phyloP scores from a whole-genome alignment of 108 stramenopile species.

The Cyclotella baltica region DNA sequence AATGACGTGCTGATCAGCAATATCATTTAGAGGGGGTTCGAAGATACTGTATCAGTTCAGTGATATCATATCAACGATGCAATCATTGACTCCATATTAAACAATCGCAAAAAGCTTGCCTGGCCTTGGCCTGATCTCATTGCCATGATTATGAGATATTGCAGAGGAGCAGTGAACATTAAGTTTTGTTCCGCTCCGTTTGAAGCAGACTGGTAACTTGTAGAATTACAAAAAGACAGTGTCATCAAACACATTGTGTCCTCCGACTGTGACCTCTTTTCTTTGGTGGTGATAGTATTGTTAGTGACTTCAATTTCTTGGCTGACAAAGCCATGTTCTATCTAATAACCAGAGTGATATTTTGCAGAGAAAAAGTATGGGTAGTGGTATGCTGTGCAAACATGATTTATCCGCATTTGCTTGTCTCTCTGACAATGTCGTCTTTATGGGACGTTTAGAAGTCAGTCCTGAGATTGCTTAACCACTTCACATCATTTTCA shows the following conservation, averaged over 20 bases:
- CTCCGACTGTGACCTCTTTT: neutral
- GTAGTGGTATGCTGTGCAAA: neutral
- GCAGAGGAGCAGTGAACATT: neutral
- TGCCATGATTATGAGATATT: neutral
- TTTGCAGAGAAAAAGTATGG: conserved; percentile 1
- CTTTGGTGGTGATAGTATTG: neutral
- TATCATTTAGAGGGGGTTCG: neutral
- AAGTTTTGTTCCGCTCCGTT: conserved; percentile 3
- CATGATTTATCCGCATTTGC: neutral
- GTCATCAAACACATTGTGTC: neutral
- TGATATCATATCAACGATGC: neutral
- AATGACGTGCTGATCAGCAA: neutral
- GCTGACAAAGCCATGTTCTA: neutral
- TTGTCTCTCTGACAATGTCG: neutral
- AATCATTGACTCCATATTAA: neutral
- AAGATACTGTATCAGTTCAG: neutral
- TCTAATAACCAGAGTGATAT: neutral
- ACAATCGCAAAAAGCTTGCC: neutral
- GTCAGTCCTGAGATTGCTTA: neutral
- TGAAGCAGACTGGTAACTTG: conserved; percentile 2
- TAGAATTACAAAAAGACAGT: neutral
- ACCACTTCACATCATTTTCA: neutral
- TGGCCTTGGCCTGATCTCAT: neutral
- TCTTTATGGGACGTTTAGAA: neutral
- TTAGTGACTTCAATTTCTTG: neutral